A percentile compares a stretch with the other conserved stretches of the same genome.
phyloP scores from a whole-genome alignment of 441 rosid genomes.

The Bruguiera hainesii region DNA sequence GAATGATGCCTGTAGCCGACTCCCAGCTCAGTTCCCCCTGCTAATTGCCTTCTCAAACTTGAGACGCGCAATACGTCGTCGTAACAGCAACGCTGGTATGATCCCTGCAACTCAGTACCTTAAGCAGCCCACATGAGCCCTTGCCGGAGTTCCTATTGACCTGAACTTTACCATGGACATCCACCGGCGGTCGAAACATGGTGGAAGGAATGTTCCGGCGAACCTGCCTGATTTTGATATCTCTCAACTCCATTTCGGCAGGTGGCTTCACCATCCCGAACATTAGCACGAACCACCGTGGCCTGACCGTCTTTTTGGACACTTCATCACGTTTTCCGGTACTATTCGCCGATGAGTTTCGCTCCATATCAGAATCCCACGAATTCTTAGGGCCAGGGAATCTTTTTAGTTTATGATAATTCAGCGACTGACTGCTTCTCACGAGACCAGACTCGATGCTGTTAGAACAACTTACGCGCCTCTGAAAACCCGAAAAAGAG shows the following conservation, averaged over 20 bases:
- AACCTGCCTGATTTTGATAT: slow-evolving; percentile 66
- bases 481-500: slow-evolving; percentile 39
- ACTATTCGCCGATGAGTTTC: slow-evolving; percentile 30
- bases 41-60: slow-evolving; percentile 11
- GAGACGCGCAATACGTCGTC: slow-evolving; percentile 45
- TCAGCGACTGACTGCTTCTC: slow-evolving; percentile 63
- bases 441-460: slow-evolving; percentile 25
- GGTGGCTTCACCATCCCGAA: slow-evolving; percentile 69
- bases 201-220: slow-evolving; percentile 44
- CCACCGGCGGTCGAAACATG: slow-evolving; percentile 32
- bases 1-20: no score
- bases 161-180: slow-evolving; percentile 13
- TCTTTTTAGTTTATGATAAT: slow-evolving; percentile 40
- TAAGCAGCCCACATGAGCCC: slow-evolving; percentile 51
- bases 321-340: slow-evolving; percentile 26
- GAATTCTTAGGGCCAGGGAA: slow-evolving; percentile 20
- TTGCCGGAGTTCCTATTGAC: slow-evolving; percentile 31
- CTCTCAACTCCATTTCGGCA: slow-evolving; percentile 59
- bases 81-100: slow-evolving; percentile 54
- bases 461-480: slow-evolving; percentile 24
- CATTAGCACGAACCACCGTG: slow-evolving; percentile 64
- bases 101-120: slow-evolving; percentile 69
- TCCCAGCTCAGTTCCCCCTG: no score
- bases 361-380: slow-evolving; percentile 17
- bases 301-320: slow-evolving; percentile 33